Evolutionary conservation across 164 flowering plant genomes (phyloP), one percentile per base, ranked within the genome.

Genomic region (Magnolia kwangsiensis): DNA sequence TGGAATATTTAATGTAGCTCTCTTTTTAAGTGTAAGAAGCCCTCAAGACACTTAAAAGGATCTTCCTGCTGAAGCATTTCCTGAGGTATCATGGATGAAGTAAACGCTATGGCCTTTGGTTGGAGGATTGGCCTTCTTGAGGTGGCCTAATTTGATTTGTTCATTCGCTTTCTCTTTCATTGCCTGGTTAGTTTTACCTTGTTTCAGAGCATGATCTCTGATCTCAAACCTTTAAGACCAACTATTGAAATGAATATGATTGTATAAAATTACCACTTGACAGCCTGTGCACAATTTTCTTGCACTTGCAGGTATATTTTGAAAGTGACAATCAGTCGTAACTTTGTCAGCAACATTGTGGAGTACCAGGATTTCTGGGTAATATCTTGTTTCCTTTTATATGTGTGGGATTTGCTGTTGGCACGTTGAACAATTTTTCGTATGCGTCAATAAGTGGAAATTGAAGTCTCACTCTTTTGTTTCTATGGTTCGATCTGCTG

Each of bases 301-400:
- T 11, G 24, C 10, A 66, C 72, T 82, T 83, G 71, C 85, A 95
- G 98, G 90, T 95, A 95, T 85, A 86, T 91, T 80, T 83, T 95
- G 78, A 95, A 93, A 84, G 94, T 92, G 73, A 95, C 98, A 23
- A 82, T 95, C 71, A 88, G 84, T 75, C 95, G 97, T 73, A 92
- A 89, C 74, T 95, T 91, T 86, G 93, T 86, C 75, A 92, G 92
- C 80, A 91, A 89, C 85, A 90, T 95, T 65, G 85, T 89, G 64
- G 93, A 95, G 77, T 89, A 84, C 84, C 93, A 91, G 81, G 98
- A 95, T 72, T 92, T 95, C 81, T 88, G 89, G 92, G 98, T 95
- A 87, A 83, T 45, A 19, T 19, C 18, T 55, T 16, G 18, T 55
- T 16, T 55, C 45, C 13, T 55, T 55, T 55, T 16, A 55, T 55